Percentiles rank a stretch among this genome's conserved stretches.
These are phyloP conservation scores for Alectoria sarmentosa DNA, from an alignment of 495 filamentous ascomycete species.

Conservation along the genomic window DNA sequence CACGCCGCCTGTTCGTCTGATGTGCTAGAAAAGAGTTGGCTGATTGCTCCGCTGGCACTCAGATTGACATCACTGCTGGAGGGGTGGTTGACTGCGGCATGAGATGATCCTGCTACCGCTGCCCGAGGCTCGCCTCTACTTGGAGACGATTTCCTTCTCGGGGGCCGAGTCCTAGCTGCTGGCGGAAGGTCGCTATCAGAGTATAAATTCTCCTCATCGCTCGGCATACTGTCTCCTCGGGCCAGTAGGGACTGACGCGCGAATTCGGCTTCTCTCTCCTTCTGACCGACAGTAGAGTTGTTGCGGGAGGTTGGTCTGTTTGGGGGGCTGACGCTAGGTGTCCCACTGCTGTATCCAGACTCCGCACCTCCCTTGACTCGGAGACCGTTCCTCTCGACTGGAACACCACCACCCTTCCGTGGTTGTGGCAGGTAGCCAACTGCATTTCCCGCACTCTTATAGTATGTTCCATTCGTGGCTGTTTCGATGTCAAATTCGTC, in stretches of 20 bases:
- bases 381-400: constrained; percentile 45
- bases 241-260: constrained; percentile 62
- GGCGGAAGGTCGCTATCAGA: constrained; percentile 49
- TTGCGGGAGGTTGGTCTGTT: constrained; percentile 48
- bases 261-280: constrained; percentile 42
- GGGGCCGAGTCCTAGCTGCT: constrained; percentile 34
- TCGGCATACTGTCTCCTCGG: constrained; percentile 34
- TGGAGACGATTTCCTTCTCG: constrained; percentile 50
- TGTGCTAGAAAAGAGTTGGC: constrained; percentile 64
- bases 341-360: constrained; percentile 47
- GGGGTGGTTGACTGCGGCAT: constrained; percentile 28
- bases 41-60: constrained; percentile 57
- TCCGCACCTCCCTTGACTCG: constrained; percentile 30
- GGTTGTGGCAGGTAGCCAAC: constrained; percentile 66
- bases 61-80: constrained; percentile 23
- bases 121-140: constrained; percentile 31
- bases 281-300: constrained; percentile 32
- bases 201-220: constrained; percentile 45
- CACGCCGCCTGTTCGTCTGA: constrained; percentile 83
- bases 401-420: constrained; percentile 40
- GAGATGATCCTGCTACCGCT: constrained; percentile 24
- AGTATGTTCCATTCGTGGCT: constrained; percentile 64
- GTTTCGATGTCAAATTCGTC: constrained; percentile 98
- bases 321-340: constrained; percentile 44
- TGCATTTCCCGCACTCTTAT: constrained; percentile 61